Evolutionary conservation across 768 basidiomycete genomes (phyloP), one percentile per base, ranked within the genome.

Genomic region (Kwoniella bestiolae): DNA sequence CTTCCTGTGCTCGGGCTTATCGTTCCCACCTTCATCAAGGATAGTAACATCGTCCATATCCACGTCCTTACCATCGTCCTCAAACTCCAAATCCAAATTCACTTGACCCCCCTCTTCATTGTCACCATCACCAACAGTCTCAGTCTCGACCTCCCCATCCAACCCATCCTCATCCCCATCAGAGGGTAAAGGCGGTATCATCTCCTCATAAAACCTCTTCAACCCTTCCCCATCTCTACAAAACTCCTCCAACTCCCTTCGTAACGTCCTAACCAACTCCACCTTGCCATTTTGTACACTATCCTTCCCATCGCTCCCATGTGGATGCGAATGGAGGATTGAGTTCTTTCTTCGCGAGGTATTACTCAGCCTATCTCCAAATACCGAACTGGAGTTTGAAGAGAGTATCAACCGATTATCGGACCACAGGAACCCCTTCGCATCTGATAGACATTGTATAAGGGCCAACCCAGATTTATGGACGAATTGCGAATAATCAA

Each of bases 401-500:
- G 73, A 70, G 34, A 80, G 72, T 53, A 76, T 77, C 63, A 94
- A 83, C 25, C 93, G 84, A 78, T 97, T 97, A 59, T 91, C 94
- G 71, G 93, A 83, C 84, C 94, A 95, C 64, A 92, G 81, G 80
- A 93, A 94, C 0, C 94, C 93, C 59, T 89, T 84, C 3, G 84
- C 79, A 1, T 88, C 91, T 2, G 90, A 91, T 4, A 94, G 75
- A 63, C 95, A 89, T 78, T 96, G 93, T 8, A 93, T 88, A 75
- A 97, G 92, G 8, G 91, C 93, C 25, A 90, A 87, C 1, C 96
- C 96, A 4, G 90, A 87, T 53, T 89, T 87, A 75, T 96, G 95
- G 31, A 96, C 90, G 78, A 92, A 97, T 77, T 98, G 95, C 21
- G 92, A 91, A 81, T 92, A 86, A 68, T 86, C 85, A 83, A 88